Percentiles rank a stretch among this genome's conserved stretches.
phyloP scores from a whole-genome alignment of 352 stramenopile genomes.

The Globisporangium irregulare region DNA sequence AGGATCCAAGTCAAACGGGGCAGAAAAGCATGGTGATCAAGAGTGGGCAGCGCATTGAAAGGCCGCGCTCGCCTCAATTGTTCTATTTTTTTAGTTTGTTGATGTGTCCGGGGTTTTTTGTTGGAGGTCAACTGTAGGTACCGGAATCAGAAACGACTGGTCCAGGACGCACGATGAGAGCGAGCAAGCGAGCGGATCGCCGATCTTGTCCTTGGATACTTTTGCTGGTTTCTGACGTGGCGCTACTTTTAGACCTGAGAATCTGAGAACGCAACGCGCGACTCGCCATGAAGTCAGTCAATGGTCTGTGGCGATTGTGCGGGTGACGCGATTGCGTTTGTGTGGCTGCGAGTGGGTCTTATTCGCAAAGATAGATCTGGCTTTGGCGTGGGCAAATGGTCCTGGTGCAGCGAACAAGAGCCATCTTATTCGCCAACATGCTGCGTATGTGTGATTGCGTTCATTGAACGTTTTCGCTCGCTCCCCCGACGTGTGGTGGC shows the following conservation, averaged over 20 bases:
- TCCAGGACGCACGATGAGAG: not conserved
- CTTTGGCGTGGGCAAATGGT: not conserved
- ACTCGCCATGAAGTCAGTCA: not conserved
- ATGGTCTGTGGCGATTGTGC: not conserved
- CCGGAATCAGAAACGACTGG: conserved; percentile 13
- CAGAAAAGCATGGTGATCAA: not conserved
- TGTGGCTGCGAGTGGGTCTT: not conserved
- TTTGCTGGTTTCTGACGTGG: not conserved
- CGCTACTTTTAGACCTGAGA: not conserved
- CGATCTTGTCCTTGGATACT: not conserved
- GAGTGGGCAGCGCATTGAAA: not conserved
- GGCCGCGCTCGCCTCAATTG: not conserved
- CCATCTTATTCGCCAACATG: conserved; percentile 3
- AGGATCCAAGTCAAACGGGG: not conserved
- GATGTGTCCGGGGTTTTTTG: not conserved
- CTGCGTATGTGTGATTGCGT: not conserved
- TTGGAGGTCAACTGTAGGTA: not conserved
- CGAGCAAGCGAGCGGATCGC: not conserved
- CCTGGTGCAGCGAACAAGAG: not conserved
- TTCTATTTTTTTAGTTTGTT: not conserved
- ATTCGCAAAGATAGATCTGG: not conserved
- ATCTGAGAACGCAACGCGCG: conserved; percentile 2
- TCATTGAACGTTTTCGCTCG: not conserved
- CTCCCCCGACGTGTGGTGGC: not conserved
- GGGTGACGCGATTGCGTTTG: not conserved